These are phyloP conservation scores for Russula dissimulans DNA, from an alignment of 768 basidiomycete genomes.

Conservation along the genomic window DNA sequence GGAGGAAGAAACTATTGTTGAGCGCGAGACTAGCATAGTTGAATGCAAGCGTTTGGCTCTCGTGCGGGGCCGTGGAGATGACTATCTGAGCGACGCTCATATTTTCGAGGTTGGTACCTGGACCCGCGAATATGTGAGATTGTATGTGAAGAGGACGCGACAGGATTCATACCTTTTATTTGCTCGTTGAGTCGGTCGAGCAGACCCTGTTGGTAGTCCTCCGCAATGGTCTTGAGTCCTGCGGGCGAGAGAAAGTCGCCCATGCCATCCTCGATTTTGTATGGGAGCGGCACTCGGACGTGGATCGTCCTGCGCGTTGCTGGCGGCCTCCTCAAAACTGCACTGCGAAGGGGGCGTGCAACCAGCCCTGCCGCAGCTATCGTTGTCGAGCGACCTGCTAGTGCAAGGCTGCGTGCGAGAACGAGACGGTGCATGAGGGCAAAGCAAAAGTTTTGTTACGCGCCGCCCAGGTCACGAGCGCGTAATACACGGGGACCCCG, in stretches of 20 bases:
- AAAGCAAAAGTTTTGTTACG: background rate
- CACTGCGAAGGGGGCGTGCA: background rate
- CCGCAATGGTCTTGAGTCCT: conserved; percentile 62
- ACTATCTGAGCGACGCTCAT: conserved; percentile 63
- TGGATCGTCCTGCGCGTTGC: conserved; percentile 34
- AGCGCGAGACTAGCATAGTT: conserved; percentile 88
- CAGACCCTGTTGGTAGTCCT: conserved; percentile 83
- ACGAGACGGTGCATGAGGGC: conserved; percentile 10
- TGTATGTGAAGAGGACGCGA: conserved; percentile 1
- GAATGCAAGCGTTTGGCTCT: conserved; percentile 59
- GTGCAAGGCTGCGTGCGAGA: conserved; percentile 3
- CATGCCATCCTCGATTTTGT: conserved; percentile 60
- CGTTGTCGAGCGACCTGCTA: background rate
- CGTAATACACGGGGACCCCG: background rate
- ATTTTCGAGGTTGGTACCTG: conserved; percentile 49
- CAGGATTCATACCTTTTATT: conserved; percentile 46
- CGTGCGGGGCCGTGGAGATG: conserved; percentile 50
- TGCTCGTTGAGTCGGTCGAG: conserved; percentile 68
- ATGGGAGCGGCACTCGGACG: conserved; percentile 46
- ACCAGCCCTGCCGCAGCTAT: background rate
- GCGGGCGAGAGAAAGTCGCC: conserved; percentile 68
- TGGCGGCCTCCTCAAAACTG: background rate
- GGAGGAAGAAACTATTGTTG: conserved; percentile 94
- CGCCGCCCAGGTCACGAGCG: background rate
- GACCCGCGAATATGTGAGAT: conserved; percentile 4